Base-by-base conservation (phyloP, 768 basidiomycete genomes). In the Xerocomellus chrysenteron region DNA sequence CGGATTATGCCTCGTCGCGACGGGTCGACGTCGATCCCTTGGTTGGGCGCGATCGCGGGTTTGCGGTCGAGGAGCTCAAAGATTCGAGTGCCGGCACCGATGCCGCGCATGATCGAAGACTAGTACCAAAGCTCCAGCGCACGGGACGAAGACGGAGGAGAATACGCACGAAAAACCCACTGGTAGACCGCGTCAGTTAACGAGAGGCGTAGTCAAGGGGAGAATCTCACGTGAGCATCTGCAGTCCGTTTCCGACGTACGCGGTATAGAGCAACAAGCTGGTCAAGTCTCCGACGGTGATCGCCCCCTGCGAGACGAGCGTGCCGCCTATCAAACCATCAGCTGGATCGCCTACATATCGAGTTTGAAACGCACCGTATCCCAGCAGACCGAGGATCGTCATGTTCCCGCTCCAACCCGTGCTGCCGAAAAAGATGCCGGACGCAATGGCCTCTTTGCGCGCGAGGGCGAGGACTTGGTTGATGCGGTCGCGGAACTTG, bases 71-170 rank as follows among this genome's bases (percentile, higher is more conserved):
- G 77, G 16, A 98, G 83, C 60, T 95, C 93, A 70, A 98, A 98
- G n/a, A 98, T 88, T 21, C 96, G 88, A 0, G 84, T 82, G 17
- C 93, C 92, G 2, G 96, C 95, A 54, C 96, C 96, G 49, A 98
- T 86, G 52, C 92, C 96, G 51, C 93, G 92, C 96, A 98, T 98
- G 53, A 98, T 87, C 40, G 93, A 94, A 11, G 92, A 83, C 90
- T 92, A 26, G 21, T 4, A 33, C 5, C 5, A 21, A 5, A 2
- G 3, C 26, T 6, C 2, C 1, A 21, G 7, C 14, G 2, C 17
- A 28, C n/a, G 4, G 12, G 24, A 19, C 10, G 1, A 39, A 28
- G 39, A 37, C 16, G 60, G 11, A 30, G 41, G 28, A 30, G 12
- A 64, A 57, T 39, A 71, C 72, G 58, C 69, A 76, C 75, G 59